Conservation (phyloP, 2,329 filamentous ascomycete genomes). For the Orbilia brochopaga region DNA sequence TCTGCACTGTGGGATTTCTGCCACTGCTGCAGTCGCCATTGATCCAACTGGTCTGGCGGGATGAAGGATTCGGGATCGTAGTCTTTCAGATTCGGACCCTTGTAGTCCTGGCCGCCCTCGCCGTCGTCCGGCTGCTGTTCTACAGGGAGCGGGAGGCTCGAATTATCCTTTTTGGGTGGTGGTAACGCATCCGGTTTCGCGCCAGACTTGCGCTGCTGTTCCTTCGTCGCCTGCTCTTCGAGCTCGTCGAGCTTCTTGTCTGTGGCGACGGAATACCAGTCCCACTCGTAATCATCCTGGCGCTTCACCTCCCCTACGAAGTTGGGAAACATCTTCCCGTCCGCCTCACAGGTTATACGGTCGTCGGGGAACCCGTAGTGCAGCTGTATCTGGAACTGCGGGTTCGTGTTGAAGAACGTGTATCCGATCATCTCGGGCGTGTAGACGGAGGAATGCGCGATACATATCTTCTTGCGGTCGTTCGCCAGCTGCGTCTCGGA, state of each 20-base stretch:
- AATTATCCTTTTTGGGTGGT: background rate
- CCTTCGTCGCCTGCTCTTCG: background rate
- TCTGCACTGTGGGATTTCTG: background rate
- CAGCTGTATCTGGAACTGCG: conserved; percentile 21
- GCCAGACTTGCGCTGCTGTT: background rate
- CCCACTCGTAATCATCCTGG: conserved; percentile 30
- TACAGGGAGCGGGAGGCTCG: conserved; percentile 2
- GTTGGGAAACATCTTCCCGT: background rate
- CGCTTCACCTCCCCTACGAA: conserved; percentile 1
- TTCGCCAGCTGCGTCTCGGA: conserved; percentile 17
- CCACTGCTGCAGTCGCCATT: conserved; percentile 1
- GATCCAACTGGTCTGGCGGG: background rate
- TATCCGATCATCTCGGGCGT: conserved; percentile 27
- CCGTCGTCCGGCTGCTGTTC: background rate
- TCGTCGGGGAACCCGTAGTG: conserved; percentile 20
- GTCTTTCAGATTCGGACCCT: conserved; percentile 16
- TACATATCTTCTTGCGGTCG: conserved; percentile 34
- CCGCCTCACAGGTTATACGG: background rate
- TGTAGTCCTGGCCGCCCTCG: conserved; percentile 1
- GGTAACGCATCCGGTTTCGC: background rate
- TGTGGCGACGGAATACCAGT: conserved; percentile 18
- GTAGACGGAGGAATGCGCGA: conserved; percentile 19
- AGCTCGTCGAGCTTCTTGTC: background rate
- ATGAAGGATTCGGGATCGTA: conserved; percentile 13
- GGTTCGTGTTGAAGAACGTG: conserved; percentile 27